Evolutionary conservation across 495 filamentous ascomycete species (phyloP).

Genomic region (Gamarada debralockiae): DNA sequence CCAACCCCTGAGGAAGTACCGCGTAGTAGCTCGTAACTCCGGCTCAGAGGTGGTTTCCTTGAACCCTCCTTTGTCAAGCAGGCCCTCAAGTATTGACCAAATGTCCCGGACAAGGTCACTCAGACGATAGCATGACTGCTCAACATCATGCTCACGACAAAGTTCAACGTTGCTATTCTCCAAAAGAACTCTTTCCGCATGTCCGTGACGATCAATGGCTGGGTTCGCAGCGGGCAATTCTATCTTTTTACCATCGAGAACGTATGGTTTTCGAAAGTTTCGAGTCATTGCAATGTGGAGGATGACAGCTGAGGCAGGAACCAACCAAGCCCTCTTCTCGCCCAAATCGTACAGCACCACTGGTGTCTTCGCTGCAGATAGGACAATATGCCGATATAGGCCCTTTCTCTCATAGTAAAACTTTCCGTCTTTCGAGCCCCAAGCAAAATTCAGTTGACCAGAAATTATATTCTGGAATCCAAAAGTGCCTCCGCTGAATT

Average conservation of each 20-base stretch:
- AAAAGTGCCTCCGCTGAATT: neutral
- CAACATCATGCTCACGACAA: neutral
- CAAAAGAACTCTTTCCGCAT: neutral
- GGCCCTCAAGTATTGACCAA: neutral
- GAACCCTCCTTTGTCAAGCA: neutral
- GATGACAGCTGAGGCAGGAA: constrained; percentile 1
- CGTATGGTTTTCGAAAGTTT: neutral
- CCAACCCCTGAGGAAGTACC: neutral
- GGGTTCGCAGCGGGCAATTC: neutral
- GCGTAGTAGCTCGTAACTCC: neutral
- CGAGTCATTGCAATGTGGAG: neutral
- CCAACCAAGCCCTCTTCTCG: neutral
- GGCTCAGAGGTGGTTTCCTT: neutral
- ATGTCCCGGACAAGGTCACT: neutral
- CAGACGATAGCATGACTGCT: neutral
- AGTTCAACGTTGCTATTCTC: neutral
- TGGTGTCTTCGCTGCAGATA: neutral
- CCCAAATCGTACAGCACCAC: neutral
- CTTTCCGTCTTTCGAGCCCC: neutral
- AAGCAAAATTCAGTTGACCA: neutral
- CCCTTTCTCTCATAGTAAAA: neutral
- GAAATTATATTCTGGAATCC: neutral
- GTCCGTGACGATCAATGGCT: neutral
- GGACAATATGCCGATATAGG: neutral
- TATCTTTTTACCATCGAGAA: neutral